Percentiles rank a stretch among this genome's conserved stretches.
phyloP scores from a whole-genome alignment of 495 filamentous ascomycete genomes.

The Margaritispora aquatica region DNA sequence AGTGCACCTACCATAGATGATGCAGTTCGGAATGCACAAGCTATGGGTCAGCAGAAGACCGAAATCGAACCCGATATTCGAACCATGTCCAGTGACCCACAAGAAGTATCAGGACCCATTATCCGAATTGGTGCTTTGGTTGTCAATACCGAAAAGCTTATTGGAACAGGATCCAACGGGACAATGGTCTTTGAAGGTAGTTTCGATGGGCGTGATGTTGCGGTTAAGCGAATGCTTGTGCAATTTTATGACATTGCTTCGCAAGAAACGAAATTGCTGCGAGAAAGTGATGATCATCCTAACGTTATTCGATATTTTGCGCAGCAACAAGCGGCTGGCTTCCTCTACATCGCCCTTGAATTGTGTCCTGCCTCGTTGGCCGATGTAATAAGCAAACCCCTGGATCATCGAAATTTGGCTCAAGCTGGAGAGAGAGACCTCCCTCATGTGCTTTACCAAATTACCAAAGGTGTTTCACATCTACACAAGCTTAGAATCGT shows the following conservation, averaged over 20 bases:
- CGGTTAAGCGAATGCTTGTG: conserved; percentile 93
- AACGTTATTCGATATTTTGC: conserved; percentile 97
- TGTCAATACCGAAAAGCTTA: conserved; percentile 64
- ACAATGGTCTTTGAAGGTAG: conserved; percentile 81
- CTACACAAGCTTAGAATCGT: conserved; percentile 91
- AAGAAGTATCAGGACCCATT: conserved; percentile 51
- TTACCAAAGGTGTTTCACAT: conserved; percentile 79
- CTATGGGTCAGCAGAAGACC: conserved; percentile 34
- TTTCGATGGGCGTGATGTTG: conserved; percentile 86
- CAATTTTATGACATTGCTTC: conserved; percentile 93
- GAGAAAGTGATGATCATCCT: conserved; percentile 90
- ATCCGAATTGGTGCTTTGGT: conserved; percentile 67
- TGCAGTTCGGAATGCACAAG: conserved; percentile 37
- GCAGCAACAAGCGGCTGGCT: conserved; percentile 80
- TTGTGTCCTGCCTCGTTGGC: conserved; percentile 91
- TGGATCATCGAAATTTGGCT: conserved; percentile 38
- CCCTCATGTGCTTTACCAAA: conserved; percentile 71
- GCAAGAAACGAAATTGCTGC: conserved; percentile 82
- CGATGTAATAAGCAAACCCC: conserved; percentile 72
- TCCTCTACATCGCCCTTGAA: conserved; percentile 94
- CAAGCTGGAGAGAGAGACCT: conserved; percentile 49
- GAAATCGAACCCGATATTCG: conserved; percentile 53
- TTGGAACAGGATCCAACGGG: conserved; percentile 78
- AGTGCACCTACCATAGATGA: conserved; percentile 34
- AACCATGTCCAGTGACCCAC: conserved; percentile 36